These are phyloP conservation scores for Mortierella polycephala DNA, from an alignment of 371 early-diverging fungal species.

Conservation along the genomic window DNA sequence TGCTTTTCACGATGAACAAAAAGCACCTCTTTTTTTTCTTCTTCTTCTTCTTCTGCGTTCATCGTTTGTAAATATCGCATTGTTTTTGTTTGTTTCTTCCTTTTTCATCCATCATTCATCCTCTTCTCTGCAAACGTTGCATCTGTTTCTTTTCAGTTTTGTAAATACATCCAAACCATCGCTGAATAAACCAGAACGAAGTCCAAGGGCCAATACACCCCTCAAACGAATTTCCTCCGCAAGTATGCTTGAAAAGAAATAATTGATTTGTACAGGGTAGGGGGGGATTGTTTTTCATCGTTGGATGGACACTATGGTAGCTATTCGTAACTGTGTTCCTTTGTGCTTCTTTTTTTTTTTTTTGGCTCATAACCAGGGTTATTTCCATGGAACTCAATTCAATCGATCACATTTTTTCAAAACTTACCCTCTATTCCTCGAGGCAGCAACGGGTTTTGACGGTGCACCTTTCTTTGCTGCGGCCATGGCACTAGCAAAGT, in stretches of 20 bases:
- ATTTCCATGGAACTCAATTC: no score
- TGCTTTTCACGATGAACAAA: slow-evolving; percentile 1
- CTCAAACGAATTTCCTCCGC: no score
- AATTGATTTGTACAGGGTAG: neutral
- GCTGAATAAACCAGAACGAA: neutral
- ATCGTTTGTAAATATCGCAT: slow-evolving; percentile 13
- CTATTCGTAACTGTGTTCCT: neutral
- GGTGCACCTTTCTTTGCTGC: slow-evolving; percentile 35
- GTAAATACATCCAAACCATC: slow-evolving; percentile 1
- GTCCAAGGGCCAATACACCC: no score
- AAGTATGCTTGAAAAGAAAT: no score
- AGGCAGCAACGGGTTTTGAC: neutral
- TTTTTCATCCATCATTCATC: no score
- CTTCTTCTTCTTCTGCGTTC: neutral
- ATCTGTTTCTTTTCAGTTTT: neutral
- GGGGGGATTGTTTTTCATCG: no score
- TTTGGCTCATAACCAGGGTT: no score
- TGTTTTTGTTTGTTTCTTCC: neutral
- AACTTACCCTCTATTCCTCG: slow-evolving; percentile 24
- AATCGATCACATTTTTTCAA: neutral
- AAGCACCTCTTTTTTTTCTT: neutral
- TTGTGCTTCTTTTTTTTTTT: neutral
- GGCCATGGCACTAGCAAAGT: slow-evolving; percentile 39
- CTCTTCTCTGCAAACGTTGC: no score
- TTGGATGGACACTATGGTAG: no score